Evolutionary conservation across 2,329 filamentous ascomycete genomes (phyloP).

Genomic region (Monosporascus sp.): DNA sequence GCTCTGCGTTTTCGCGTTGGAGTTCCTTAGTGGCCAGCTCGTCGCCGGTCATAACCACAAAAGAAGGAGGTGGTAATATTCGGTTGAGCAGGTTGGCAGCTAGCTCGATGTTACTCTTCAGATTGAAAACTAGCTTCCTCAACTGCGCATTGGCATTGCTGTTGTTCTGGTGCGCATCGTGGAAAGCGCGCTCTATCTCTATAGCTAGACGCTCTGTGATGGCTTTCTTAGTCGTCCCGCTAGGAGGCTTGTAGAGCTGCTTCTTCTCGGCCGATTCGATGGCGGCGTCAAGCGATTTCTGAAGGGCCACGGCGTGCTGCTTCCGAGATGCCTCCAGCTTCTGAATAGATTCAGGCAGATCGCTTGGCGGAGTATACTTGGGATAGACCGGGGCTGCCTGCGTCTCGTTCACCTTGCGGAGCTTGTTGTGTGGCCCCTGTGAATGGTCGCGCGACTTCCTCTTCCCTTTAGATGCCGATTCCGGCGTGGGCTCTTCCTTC

Average conservation of each 20-base stretch:
- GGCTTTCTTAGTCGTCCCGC: slow-evolving; percentile 57
- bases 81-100: slow-evolving; percentile 69
- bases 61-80: slow-evolving; percentile 63
- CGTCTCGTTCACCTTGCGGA: slow-evolving; percentile 51
- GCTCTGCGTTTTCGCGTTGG: slow-evolving; percentile 68
- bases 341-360: slow-evolving; percentile 44
- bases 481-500: slow-evolving; percentile 40
- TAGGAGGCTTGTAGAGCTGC: slow-evolving; percentile 55
- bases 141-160: slow-evolving; percentile 55
- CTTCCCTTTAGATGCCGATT: slow-evolving; percentile 41
- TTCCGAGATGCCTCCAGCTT: slow-evolving; percentile 60
- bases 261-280: slow-evolving; percentile 63
- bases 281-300: slow-evolving; percentile 62
- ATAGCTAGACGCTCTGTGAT: slow-evolving; percentile 67
- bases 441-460: slow-evolving; percentile 54
- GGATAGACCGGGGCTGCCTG: slow-evolving; percentile 32
- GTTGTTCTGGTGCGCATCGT: slow-evolving; percentile 47
- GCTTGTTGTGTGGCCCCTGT: slow-evolving; percentile 41
- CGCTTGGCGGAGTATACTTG: slow-evolving; percentile 44
- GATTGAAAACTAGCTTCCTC: slow-evolving; percentile 74
- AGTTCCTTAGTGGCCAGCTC: slow-evolving; percentile 90
- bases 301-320: slow-evolving; percentile 63
- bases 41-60: slow-evolving; percentile 83
- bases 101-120: slow-evolving; percentile 81
- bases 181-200: slow-evolving; percentile 70